These are phyloP conservation scores for Mycena maculata DNA, from an alignment of 768 basidiomycete species.

Conservation along the genomic window DNA sequence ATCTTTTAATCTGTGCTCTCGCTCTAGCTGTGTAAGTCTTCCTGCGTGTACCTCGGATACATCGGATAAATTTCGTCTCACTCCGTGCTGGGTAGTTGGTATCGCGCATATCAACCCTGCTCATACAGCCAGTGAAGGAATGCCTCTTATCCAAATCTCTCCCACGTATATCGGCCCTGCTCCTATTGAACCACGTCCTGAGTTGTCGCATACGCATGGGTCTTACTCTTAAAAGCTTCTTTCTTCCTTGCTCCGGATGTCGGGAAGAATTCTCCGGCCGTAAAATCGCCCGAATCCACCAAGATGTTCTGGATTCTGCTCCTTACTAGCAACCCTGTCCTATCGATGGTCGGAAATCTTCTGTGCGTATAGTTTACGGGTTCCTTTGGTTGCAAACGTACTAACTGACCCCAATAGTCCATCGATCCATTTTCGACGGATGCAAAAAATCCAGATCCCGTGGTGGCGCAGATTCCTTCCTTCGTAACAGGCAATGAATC, in stretches of 20 bases:
- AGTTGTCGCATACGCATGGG: too few relatives aligned
- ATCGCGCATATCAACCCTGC: too few relatives aligned
- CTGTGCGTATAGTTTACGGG: not conserved
- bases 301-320: not conserved
- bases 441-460: too few relatives aligned
- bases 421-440: too few relatives aligned
- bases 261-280: constrained; percentile 3
- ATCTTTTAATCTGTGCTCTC: constrained; percentile 4
- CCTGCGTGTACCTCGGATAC: constrained; percentile 3
- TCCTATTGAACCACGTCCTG: too few relatives aligned
- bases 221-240: not conserved
- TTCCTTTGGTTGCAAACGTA: not conserved
- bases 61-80: too few relatives aligned
- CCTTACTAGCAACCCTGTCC: not conserved
- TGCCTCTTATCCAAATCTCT: too few relatives aligned
- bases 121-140: too few relatives aligned
- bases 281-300: not conserved
- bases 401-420: not conserved
- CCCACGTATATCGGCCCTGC: too few relatives aligned
- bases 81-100: too few relatives aligned
- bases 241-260: not conserved
- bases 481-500: too few relatives aligned
- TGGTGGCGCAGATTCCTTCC: too few relatives aligned
- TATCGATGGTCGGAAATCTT: constrained; percentile 11
- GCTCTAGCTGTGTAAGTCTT: not conserved